Conservation (phyloP, 768 basidiomycete genomes). For the Trametes villosa region DNA sequence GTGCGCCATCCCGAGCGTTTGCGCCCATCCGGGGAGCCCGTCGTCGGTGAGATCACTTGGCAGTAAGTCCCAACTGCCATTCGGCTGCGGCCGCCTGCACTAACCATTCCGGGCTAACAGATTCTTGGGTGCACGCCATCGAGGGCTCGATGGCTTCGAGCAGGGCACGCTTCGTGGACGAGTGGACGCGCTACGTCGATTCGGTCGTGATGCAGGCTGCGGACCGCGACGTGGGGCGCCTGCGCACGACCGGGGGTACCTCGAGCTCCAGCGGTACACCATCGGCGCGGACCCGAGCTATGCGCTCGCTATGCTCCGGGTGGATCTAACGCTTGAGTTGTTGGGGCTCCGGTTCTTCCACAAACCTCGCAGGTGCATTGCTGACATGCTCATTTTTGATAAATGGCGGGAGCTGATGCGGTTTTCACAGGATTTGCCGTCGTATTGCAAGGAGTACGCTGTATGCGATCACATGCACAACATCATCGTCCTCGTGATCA, state of each 20-base stretch:
- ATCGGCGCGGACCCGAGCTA: constrained; percentile 32
- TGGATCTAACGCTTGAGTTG: constrained; percentile 62
- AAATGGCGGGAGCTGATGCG: not conserved
- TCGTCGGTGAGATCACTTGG: constrained; percentile 29
- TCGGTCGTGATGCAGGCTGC: constrained; percentile 31
- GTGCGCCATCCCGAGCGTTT: constrained; percentile 27
- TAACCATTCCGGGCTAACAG: not conserved
- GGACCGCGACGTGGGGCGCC: constrained; percentile 21
- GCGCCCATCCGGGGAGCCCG: constrained; percentile 24
- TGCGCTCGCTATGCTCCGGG: constrained; percentile 40
- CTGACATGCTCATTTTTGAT: constrained; percentile 63
- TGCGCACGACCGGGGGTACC: constrained; percentile 31
- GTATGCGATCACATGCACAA: constrained; percentile 33
- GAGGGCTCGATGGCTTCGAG: constrained; percentile 10
- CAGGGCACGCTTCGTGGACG: constrained; percentile 27
- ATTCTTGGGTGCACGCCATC: constrained; percentile 25
- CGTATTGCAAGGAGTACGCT: constrained; percentile 37
- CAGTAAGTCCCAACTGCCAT: constrained; percentile 22
- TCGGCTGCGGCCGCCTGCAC: not conserved
- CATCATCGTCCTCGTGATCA: constrained; percentile 33
- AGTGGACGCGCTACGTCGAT: constrained; percentile 26
- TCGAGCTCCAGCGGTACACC: constrained; percentile 29
- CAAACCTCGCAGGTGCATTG: constrained; percentile 48
- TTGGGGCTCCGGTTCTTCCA: constrained; percentile 54
- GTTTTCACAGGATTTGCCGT: constrained; percentile 31